Percentiles rank a stretch among this genome's conserved stretches.
phyloP scores from a whole-genome alignment of 2,329 filamentous ascomycete species.

The Madurella fahalii region DNA sequence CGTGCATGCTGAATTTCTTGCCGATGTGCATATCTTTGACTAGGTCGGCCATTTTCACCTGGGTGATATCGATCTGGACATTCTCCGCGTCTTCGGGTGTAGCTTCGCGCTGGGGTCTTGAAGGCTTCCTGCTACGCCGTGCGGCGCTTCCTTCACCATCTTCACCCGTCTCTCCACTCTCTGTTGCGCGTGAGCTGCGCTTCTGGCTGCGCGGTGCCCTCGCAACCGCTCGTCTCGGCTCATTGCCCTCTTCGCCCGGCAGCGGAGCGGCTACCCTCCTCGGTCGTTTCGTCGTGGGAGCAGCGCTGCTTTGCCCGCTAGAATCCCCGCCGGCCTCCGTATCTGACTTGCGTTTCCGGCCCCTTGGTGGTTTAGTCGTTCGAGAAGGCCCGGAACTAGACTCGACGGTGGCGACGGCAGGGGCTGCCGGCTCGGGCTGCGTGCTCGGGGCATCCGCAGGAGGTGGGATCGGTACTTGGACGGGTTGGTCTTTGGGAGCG shows the following conservation, averaged over 20 bases:
- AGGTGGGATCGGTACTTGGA: background rate
- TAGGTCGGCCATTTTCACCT: constrained; percentile 68
- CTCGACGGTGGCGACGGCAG: constrained; percentile 4
- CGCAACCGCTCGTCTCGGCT: constrained; percentile 7
- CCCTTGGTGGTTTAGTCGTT: constrained; percentile 3
- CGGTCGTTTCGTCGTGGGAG: constrained; percentile 23
- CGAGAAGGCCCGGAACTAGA: background rate
- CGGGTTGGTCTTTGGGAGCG: background rate
- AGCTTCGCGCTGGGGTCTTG: constrained; percentile 39
- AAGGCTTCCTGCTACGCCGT: constrained; percentile 27
- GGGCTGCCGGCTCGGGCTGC: background rate
- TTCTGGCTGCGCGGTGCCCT: constrained; percentile 18
- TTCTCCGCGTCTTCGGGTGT: constrained; percentile 63
- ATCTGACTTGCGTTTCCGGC: constrained; percentile 21
- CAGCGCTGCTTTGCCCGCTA: constrained; percentile 5
- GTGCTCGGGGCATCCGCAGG: background rate
- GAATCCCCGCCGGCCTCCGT: constrained; percentile 8
- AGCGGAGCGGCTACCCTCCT: constrained; percentile 22
- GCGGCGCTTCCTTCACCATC: constrained; percentile 17
- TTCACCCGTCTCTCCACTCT: constrained; percentile 17
- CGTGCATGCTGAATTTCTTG: constrained; percentile 70
- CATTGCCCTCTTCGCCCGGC: constrained; percentile 18
- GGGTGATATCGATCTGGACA: constrained; percentile 60
- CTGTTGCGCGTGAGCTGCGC: constrained; percentile 8
- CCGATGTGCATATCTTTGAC: constrained; percentile 67